Evolutionary conservation across 176 grass and related monocot species (phyloP).

Genomic region (Raddia distichophylla): DNA sequence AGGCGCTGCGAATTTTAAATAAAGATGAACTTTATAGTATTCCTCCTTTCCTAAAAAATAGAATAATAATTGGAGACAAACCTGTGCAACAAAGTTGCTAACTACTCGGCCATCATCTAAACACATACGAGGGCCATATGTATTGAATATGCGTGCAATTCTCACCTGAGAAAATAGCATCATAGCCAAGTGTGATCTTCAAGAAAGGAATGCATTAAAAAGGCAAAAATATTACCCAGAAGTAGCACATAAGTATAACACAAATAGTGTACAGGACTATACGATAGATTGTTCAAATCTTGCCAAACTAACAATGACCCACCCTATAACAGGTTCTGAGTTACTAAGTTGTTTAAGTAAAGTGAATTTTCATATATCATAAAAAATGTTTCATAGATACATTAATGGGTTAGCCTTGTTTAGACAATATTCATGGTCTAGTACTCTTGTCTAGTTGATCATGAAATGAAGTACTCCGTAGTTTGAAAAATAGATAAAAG

Average conservation of each 20-base stretch:
- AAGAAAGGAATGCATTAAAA: neutral
- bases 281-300: neutral
- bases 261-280: neutral
- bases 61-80: constrained; percentile 44
- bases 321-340: neutral
- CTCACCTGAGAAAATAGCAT: constrained; percentile 62
- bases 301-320: neutral
- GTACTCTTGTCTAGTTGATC: neutral
- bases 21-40: constrained; percentile 15
- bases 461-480: neutral
- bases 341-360: neutral
- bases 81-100: constrained; percentile 97
- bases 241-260: neutral
- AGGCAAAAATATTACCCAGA: constrained; percentile 3
- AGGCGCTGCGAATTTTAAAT: constrained; percentile 17
- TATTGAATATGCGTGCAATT: constrained; percentile 97
- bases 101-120: constrained; percentile 93
- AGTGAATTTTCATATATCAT: neutral
- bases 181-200: constrained; percentile 21
- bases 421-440: neutral
- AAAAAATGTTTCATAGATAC: neutral
- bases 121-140: constrained; percentile 94
- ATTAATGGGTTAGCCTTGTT: constrained; percentile 4
- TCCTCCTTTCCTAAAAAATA: constrained; percentile 14
- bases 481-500: constrained; percentile 5